Conservation (phyloP, 2,329 filamentous ascomycete species). For the Teratosphaeria nubilosa region DNA sequence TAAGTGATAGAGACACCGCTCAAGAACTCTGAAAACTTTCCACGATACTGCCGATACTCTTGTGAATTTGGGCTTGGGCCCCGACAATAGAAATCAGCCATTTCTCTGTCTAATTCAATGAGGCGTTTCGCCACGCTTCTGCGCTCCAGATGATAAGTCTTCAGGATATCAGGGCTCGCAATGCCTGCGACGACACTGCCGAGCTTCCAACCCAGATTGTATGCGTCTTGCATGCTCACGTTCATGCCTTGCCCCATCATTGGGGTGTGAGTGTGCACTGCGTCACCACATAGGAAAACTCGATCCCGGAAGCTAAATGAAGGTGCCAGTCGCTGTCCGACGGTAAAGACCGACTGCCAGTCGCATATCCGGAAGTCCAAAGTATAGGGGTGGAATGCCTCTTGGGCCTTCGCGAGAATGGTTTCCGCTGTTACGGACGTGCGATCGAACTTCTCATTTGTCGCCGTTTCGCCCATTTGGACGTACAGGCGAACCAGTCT, state of each 20-base stretch:
- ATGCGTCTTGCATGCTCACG: slow-evolving; percentile 55
- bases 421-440: slow-evolving; percentile 53
- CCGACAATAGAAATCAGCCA: slow-evolving; percentile 11
- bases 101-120: slow-evolving; percentile 44
- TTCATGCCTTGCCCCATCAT: slow-evolving; percentile 53
- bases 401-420: slow-evolving; percentile 51
- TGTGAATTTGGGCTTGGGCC: slow-evolving; percentile 2
- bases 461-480: slow-evolving; percentile 25
- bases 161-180: slow-evolving; percentile 32
- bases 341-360: slow-evolving; percentile 55
- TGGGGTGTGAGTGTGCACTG: slow-evolving; percentile 28
- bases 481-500: slow-evolving; percentile 17
- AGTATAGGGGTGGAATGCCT: slow-evolving; percentile 55
- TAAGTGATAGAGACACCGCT: slow-evolving; percentile 2
- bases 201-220: slow-evolving; percentile 34
- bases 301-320: slow-evolving; percentile 47
- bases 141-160: slow-evolving; percentile 43
- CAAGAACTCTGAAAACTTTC: slow-evolving; percentile 4
- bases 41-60: slow-evolving; percentile 8
- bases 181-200: slow-evolving; percentile 28
- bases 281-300: slow-evolving; percentile 24
- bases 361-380: slow-evolving; percentile 10
- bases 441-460: slow-evolving; percentile 47
- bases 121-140: slow-evolving; percentile 52
- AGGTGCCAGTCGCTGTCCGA: slow-evolving; percentile 53